These are phyloP conservation scores for Saururus chinensis DNA, from an alignment of 164 flowering plant species.

Conservation along the genomic window DNA sequence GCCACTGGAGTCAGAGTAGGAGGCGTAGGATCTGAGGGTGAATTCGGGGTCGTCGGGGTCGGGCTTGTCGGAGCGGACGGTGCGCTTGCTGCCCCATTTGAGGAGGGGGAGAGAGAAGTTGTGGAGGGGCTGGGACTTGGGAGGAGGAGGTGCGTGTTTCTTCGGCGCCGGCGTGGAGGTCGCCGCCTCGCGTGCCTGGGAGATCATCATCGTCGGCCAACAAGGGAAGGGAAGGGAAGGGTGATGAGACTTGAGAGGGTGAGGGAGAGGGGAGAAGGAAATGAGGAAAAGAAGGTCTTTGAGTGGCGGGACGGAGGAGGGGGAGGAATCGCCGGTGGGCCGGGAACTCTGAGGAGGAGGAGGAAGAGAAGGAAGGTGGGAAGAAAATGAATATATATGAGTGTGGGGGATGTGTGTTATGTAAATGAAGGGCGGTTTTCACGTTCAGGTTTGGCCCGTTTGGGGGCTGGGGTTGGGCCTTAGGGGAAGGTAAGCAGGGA, in stretches of 20 bases:
- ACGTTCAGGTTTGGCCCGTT: slow-evolving; percentile 2
- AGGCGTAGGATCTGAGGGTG: slow-evolving; percentile 18
- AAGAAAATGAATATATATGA: background rate
- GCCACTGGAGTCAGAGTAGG: slow-evolving; percentile 7
- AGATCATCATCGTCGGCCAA: background rate
- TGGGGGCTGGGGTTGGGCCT: background rate
- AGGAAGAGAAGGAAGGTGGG: background rate
- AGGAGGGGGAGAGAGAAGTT: slow-evolving; percentile 49
- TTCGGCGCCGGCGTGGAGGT: slow-evolving; percentile 11
- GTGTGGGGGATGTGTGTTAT: background rate
- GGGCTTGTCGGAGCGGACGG: slow-evolving; percentile 41
- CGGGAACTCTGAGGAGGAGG: background rate
- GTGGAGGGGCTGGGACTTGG: slow-evolving; percentile 54
- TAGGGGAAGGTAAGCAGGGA: too few relatives aligned
- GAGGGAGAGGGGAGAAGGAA: background rate
- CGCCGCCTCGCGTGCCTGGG: background rate
- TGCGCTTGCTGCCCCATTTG: slow-evolving; percentile 55
- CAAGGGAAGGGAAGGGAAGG: background rate
- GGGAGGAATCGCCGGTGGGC: background rate
- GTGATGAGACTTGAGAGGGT: background rate
- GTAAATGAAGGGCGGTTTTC: background rate
- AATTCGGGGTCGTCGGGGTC: slow-evolving; percentile 12
- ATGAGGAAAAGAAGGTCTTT: background rate
- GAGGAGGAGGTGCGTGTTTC: slow-evolving; percentile 40
- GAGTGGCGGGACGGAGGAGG: background rate